phyloP scores from a whole-genome alignment of 1,139 yeast genomes.

The Taiozyma sp. region DNA sequence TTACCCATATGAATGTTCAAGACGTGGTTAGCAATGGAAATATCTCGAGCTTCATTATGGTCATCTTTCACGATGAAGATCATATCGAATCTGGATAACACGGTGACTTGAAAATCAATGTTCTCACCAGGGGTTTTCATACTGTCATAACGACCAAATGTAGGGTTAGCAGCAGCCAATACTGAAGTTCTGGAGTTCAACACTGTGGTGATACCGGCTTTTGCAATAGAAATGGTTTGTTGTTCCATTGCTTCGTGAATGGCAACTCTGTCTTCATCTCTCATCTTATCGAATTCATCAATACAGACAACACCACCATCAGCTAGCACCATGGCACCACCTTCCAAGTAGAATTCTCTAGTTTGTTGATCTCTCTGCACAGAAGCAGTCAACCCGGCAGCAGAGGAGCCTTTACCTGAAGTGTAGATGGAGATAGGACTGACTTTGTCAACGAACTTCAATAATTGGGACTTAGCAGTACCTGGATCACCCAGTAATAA shows the following conservation, averaged over 20 bases:
- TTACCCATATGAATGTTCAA: slow-evolving; percentile 90
- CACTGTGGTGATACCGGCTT: slow-evolving; percentile 97
- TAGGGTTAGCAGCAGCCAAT: slow-evolving; percentile 96
- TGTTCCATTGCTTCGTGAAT: slow-evolving; percentile 99
- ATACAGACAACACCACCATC: slow-evolving; percentile 99
- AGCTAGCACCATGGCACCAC: slow-evolving; percentile 99
- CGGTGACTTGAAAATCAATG: slow-evolving; percentile 95
- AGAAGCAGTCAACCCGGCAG: slow-evolving; percentile 98
- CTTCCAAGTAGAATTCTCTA: slow-evolving; percentile 91
- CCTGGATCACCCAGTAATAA: slow-evolving; percentile 96
- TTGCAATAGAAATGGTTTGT: slow-evolving; percentile 98
- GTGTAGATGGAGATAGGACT: slow-evolving; percentile 95
- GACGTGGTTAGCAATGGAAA: slow-evolving; percentile 90
- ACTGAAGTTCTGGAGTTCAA: slow-evolving; percentile 94
- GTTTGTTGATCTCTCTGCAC: slow-evolving; percentile 90
- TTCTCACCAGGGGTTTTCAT: slow-evolving; percentile 96
- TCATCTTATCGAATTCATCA: slow-evolving; percentile 98
- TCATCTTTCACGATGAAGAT: slow-evolving; percentile 95
- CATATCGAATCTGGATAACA: slow-evolving; percentile 97
- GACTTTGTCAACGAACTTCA: slow-evolving; percentile 91
- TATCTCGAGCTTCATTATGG: slow-evolving; percentile 82
- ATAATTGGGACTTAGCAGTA: slow-evolving; percentile 93
- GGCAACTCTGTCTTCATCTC: slow-evolving; percentile 98
- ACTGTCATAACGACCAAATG: slow-evolving; percentile 94
- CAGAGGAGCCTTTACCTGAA: slow-evolving; percentile 98